Evolutionary conservation across 2,329 filamentous ascomycete species (phyloP).

Genomic region (Fusarium nelsonii): DNA sequence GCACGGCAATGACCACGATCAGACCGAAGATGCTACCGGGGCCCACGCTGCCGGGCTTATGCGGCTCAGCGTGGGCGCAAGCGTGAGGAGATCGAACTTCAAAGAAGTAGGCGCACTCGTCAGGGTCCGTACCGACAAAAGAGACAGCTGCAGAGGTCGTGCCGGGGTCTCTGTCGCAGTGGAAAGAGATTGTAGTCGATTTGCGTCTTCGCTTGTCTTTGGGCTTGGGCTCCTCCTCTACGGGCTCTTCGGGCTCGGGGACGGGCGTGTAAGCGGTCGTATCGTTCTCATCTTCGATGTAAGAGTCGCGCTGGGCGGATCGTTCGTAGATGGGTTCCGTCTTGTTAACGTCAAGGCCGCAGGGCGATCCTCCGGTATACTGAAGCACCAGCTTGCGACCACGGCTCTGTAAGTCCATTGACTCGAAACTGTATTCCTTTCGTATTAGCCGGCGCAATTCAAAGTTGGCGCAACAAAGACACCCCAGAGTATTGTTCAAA

Average conservation of each 20-base stretch:
- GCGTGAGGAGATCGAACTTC: slow-evolving; percentile 88
- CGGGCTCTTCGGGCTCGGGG: slow-evolving; percentile 20
- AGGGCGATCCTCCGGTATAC: slow-evolving; percentile 82
- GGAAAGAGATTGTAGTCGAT: slow-evolving; percentile 90
- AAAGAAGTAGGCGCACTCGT: slow-evolving; percentile 96
- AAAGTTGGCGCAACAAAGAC: neutral
- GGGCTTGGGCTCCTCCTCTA: slow-evolving; percentile 40
- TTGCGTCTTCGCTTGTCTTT: slow-evolving; percentile 65
- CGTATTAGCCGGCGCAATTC: slow-evolving; percentile 25
- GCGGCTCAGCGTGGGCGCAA: slow-evolving; percentile 75
- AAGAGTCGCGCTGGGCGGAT: slow-evolving; percentile 45
- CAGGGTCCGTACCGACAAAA: slow-evolving; percentile 85
- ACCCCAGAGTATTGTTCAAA: slow-evolving; percentile 14
- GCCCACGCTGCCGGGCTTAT: slow-evolving; percentile 78
- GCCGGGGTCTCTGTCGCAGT: slow-evolving; percentile 87
- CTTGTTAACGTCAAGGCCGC: slow-evolving; percentile 63
- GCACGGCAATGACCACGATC: slow-evolving; percentile 79
- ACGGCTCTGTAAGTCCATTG: slow-evolving; percentile 66
- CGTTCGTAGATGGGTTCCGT: slow-evolving; percentile 46
- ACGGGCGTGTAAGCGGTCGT: slow-evolving; percentile 28
- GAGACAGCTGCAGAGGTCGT: slow-evolving; percentile 77
- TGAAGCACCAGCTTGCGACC: slow-evolving; percentile 82
- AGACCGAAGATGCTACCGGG: slow-evolving; percentile 86
- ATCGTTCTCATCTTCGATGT: slow-evolving; percentile 48
- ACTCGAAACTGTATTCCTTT: slow-evolving; percentile 57